These are phyloP conservation scores for Xerocomus brunneocitrinus DNA, from an alignment of 768 basidiomycete species.

Conservation along the genomic window DNA sequence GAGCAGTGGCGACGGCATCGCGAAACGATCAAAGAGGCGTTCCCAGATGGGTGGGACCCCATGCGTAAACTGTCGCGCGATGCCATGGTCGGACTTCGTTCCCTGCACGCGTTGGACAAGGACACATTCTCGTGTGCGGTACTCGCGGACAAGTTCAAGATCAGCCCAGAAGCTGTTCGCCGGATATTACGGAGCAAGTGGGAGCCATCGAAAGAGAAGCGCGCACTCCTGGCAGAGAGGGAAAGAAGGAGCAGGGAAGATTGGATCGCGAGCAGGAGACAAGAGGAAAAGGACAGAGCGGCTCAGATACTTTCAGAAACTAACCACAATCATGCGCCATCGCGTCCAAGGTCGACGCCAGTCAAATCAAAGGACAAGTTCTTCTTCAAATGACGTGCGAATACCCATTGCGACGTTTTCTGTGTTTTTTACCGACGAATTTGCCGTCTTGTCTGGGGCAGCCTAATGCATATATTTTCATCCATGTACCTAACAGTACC, in stretches of 20 bases:
- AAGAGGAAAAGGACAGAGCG: conserved; percentile 38
- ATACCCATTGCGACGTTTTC: too few relatives aligned
- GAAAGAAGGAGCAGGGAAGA: conserved; percentile 45
- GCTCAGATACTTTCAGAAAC: conserved; percentile 31
- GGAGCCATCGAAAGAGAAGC: conserved; percentile 54
- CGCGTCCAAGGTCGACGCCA: conserved; percentile 18
- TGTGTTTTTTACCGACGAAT: not conserved
- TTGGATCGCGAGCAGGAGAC: conserved; percentile 33
- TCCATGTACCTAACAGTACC: too few relatives aligned
- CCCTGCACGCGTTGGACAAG: conserved; percentile 61
- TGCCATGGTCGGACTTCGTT: conserved; percentile 77
- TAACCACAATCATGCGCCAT: not conserved
- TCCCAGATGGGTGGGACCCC: conserved; percentile 72
- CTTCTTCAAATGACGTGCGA: conserved; percentile 36
- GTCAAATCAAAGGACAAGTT: conserved; percentile 34
- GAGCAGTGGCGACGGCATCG: conserved; percentile 49
- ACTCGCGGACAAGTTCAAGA: conserved; percentile 72
- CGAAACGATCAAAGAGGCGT: conserved; percentile 44
- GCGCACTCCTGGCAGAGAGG: conserved; percentile 43
- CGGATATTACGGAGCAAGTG: conserved; percentile 76
- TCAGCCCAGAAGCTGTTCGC: conserved; percentile 77
- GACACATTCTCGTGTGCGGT: conserved; percentile 58
- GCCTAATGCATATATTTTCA: not conserved
- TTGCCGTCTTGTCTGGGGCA: not conserved
- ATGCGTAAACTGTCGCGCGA: conserved; percentile 76